Evolutionary conservation across 2,329 filamentous ascomycete genomes (phyloP).

Genomic region (Ustilaginoidea virens): DNA sequence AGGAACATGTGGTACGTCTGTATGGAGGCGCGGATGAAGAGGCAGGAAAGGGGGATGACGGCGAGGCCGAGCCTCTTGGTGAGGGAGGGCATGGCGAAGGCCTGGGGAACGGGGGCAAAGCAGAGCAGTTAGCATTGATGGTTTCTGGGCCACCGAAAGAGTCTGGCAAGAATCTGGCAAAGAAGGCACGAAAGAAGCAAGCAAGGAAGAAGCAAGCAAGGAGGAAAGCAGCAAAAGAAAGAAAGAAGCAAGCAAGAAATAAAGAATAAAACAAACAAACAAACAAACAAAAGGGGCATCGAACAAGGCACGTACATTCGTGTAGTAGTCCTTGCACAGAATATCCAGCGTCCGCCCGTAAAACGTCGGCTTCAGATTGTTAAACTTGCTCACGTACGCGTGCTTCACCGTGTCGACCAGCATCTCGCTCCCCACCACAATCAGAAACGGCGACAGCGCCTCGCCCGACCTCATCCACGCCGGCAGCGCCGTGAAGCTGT

Average conservation of each 20-base stretch:
- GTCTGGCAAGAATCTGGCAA: too few species aligned
- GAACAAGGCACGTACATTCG: slow-evolving; percentile 44
- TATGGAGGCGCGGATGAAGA: slow-evolving; percentile 86
- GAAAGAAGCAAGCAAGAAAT: too few species aligned
- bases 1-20: slow-evolving; percentile 99
- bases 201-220: too few species aligned
- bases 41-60: slow-evolving; percentile 79
- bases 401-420: slow-evolving; percentile 95
- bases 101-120: too few species aligned
- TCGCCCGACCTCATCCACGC: slow-evolving; percentile 65
- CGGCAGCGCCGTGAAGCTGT: slow-evolving; percentile 81
- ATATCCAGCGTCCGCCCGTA: slow-evolving; percentile 87
- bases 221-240: too few species aligned
- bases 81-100: slow-evolving; percentile 79
- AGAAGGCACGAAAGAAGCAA: too few species aligned
- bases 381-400: slow-evolving; percentile 96
- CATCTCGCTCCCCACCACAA: slow-evolving; percentile 94
- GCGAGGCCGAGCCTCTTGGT: slow-evolving; percentile 82
- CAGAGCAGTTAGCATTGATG: not conserved
- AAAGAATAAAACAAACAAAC: too few species aligned
- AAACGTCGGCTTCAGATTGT: slow-evolving; percentile 83
- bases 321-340: slow-evolving; percentile 94
- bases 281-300: too few species aligned
- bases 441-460: slow-evolving; percentile 79
- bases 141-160: not conserved